phyloP scores from a whole-genome alignment of 352 stramenopile species.

The Pythium phragmiticola region DNA sequence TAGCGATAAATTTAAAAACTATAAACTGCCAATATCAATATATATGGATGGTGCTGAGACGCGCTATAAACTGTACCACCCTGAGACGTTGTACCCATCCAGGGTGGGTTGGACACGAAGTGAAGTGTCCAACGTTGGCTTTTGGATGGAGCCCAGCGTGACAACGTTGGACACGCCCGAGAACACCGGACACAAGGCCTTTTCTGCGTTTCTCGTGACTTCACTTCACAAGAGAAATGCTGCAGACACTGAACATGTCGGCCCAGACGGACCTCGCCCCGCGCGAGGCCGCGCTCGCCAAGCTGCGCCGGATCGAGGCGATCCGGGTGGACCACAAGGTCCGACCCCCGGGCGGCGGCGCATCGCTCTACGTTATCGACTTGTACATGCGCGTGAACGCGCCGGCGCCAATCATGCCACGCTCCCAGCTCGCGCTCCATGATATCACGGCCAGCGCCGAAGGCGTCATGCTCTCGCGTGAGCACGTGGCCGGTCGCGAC shows the following conservation, averaged over 20 bases:
- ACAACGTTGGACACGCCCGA: too few relatives aligned
- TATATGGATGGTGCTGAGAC: too few relatives aligned
- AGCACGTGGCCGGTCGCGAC: slow-evolving; percentile 6
- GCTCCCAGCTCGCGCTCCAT: background rate
- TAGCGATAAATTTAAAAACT: too few relatives aligned
- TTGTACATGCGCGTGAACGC: slow-evolving; percentile 8
- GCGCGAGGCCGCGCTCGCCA: slow-evolving; percentile 9
- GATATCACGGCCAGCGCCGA: background rate
- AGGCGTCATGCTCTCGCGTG: slow-evolving; percentile 2
- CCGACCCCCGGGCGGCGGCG: slow-evolving; percentile 9
- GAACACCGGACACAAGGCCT: too few relatives aligned
- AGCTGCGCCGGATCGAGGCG: slow-evolving; percentile 11
- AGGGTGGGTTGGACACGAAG: too few relatives aligned
- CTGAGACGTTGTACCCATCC: too few relatives aligned
- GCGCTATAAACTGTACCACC: too few relatives aligned
- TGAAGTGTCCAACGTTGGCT: too few relatives aligned
- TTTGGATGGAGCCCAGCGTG: too few relatives aligned
- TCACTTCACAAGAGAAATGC: background rate
- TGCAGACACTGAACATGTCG: slow-evolving; percentile 11
- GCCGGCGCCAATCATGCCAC: background rate
- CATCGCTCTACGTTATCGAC: slow-evolving; percentile 16
- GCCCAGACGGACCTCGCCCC: slow-evolving; percentile 7
- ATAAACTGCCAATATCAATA: too few relatives aligned
- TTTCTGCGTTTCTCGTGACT: too few relatives aligned
- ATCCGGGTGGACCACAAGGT: slow-evolving; percentile 16